phyloP scores from a whole-genome alignment of 768 basidiomycete species.

The Omphalotus guepiniiformis region DNA sequence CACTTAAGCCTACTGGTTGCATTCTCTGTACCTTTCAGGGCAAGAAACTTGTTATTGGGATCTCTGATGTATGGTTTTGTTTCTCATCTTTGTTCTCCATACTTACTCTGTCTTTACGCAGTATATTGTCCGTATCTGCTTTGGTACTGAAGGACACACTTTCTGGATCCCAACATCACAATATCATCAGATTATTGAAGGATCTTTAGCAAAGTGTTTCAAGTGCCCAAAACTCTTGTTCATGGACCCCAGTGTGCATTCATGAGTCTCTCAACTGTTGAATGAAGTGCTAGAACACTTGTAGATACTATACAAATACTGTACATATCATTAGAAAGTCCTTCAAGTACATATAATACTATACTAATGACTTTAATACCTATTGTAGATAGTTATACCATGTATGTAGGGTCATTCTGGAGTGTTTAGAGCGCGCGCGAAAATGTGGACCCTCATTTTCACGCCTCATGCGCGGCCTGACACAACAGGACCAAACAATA shows the following conservation, averaged over 20 bases:
- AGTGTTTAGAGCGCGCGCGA: no score
- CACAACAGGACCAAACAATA: no score
- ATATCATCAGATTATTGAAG: neutral
- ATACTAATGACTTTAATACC: no score
- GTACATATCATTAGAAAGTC: no score
- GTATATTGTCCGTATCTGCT: neutral
- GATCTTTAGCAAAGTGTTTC: neutral
- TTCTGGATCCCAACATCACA: constrained; percentile 1
- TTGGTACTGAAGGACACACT: neutral
- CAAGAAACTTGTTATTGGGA: neutral
- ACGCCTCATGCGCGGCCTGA: no score
- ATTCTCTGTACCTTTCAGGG: neutral
- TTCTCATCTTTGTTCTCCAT: neutral
- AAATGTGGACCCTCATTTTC: no score
- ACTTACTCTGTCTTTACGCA: neutral
- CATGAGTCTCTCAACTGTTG: constrained; percentile 7
- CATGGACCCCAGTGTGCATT: constrained; percentile 1
- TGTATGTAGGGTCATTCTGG: no score
- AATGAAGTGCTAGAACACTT: no score
- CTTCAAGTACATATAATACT: no score
- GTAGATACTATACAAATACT: no score
- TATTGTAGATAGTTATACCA: no score
- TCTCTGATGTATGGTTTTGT: neutral
- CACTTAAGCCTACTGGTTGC: neutral
- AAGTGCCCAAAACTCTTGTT: neutral